These are phyloP conservation scores for Alternaria postmessia DNA, from an alignment of 2,329 filamentous ascomycete species.

Conservation along the genomic window DNA sequence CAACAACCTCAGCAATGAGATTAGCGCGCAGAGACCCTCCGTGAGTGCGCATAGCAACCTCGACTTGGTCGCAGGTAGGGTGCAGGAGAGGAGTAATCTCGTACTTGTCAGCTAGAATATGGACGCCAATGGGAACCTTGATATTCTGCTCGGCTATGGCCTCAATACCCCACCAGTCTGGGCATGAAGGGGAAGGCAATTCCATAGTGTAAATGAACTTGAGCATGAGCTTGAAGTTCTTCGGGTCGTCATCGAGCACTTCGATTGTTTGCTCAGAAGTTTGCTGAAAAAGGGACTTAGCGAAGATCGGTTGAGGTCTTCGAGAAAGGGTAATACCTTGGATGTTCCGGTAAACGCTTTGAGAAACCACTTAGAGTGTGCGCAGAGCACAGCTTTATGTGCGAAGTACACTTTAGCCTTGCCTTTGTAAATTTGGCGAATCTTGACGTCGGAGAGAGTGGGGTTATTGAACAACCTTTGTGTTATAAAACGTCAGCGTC, in stretches of 20 bases:
- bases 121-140: background rate
- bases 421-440: conserved; percentile 7
- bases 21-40: background rate
- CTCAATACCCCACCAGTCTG: fast-evolving
- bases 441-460: conserved; percentile 16
- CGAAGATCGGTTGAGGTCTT: background rate
- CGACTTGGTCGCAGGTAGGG: background rate
- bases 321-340: background rate
- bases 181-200: background rate
- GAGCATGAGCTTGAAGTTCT: background rate
- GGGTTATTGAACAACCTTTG: conserved; percentile 16
- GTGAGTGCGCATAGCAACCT: background rate
- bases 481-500: background rate
- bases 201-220: background rate
- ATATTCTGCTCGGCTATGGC: background rate
- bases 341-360: background rate
- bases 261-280: background rate
- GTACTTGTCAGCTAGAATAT: background rate
- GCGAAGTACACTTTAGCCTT: background rate
- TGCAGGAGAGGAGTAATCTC: background rate
- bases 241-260: background rate
- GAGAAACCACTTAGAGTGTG: background rate
- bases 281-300: background rate
- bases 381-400: background rate
- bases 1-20: background rate